Base-by-base conservation (phyloP, 495 filamentous ascomycete species). In the Tuber microsphaerosporum region DNA sequence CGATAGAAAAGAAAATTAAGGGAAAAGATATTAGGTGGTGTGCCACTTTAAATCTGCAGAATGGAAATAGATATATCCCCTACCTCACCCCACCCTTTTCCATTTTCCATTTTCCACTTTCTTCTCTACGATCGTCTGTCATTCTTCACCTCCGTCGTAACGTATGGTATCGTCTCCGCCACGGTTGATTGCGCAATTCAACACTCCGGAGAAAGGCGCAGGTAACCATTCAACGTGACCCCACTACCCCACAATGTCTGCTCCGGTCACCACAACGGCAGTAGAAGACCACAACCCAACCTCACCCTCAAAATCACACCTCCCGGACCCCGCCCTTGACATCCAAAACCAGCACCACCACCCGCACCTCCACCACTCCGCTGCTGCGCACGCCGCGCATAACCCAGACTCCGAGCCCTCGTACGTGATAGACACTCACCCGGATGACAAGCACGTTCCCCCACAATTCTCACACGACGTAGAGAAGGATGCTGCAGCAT, bases 261-360 rank as follows among this genome's bases (percentile, higher is more conserved):
- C n/a, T 26, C 2, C 51, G 14, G 10, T 10, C n/a, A 65, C 56
- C 12, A 8, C 16, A 65, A 12, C 26, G 26, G 12, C 12, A 31
- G 26, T 65, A 34, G 56, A 65, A 26, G 26, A 65, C 26, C 56
- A 65, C 56, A 31, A 8, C 26, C 56, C 26, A 34, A 7, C 26
- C 5, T 65, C 56, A 65, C 26, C 26, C n/a, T 10, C 51, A 61
- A 26, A 61, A 61, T 2, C n/a, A 5, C 56, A 17, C 56, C 31
- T 19, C 80, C 46, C 81, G 34, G 86, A 88, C 76, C 85, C 86
- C 61, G 84, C 83, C 20, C 81, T 87, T 2, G 81, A 86, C 46
- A 81, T 83, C 44, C 72, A 83, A 37, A 79, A 84, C 37, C 85
- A 89, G 78, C 88, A 89, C 79, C 85, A 84, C 43, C 87, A 89